phyloP scores from a whole-genome alignment of 2,329 filamentous ascomycete species.

The Rutstroemia sp. region DNA sequence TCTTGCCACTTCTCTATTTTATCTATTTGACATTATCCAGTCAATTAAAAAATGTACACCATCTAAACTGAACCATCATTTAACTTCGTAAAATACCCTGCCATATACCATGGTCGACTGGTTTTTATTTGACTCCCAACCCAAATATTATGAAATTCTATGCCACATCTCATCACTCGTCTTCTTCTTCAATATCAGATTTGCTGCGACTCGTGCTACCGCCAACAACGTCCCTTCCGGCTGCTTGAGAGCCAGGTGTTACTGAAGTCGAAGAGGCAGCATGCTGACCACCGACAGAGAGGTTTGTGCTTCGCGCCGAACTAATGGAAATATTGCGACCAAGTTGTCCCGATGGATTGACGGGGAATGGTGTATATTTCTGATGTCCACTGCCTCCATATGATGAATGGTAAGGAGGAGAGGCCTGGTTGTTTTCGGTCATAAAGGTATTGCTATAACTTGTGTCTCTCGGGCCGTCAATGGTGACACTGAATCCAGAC shows the following conservation, averaged over 20 bases:
- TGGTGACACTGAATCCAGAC: slow-evolving; percentile 6
- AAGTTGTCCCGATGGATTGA: background rate
- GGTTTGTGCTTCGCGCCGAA: slow-evolving; percentile 3
- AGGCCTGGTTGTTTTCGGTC: background rate
- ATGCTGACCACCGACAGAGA: background rate
- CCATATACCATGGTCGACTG: background rate
- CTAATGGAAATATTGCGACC: background rate
- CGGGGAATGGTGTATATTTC: slow-evolving; percentile 1
- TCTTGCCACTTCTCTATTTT: background rate
- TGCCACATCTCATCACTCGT: background rate
- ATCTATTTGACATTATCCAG: background rate
- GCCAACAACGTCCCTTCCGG: background rate
- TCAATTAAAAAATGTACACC: background rate
- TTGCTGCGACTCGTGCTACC: background rate
- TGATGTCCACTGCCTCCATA: slow-evolving; percentile 3
- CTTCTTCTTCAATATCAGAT: background rate
- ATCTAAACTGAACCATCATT: background rate
- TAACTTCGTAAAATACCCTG: slow-evolving; percentile 1
- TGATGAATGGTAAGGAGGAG: background rate
- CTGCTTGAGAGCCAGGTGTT: background rate
- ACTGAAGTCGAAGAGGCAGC: background rate
- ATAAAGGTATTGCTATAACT: background rate
- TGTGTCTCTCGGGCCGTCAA: background rate
- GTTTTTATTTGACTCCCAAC: background rate
- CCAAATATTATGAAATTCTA: background rate